Evolutionary conservation across 2,329 filamentous ascomycete species (phyloP), one percentile per base, ranked within the genome.

Genomic region (Stachybotrys chartarum): DNA sequence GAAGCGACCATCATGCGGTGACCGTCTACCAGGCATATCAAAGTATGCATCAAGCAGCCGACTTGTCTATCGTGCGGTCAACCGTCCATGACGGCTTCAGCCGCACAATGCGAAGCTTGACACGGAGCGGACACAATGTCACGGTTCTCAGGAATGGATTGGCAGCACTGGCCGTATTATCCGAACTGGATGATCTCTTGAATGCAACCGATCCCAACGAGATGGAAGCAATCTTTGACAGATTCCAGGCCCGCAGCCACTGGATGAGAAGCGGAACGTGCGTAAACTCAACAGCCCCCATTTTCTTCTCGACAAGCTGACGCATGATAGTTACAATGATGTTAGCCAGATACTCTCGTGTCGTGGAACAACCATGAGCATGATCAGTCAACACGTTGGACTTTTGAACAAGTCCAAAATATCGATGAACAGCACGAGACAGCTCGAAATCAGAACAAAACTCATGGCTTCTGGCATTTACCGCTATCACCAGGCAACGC

Each of bases 221-320:
- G 50, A 70, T 95, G 44, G 75, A 84, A 32, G 75, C 77, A 31
- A 75, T 84, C 30, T 81, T 91, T 67, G 67, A 76, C 16, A 79
- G 78, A 49, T 89, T 96, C 64, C 80, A 84, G 58, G 69, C 68
- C 12, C 83, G 91, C 32, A 80, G 84, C 17, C 75, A 76, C 48
- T 97, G 91, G 92, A 91, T 97, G 85, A 84, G 86, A 65, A 87
- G 84, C 58, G 90, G 89, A 67, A 82, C 85, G 88, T 91, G 78
- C 73, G 83, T 63, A 42, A n/a, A 31, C 5, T 44, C 16, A 24
- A 7, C 11, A 35, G 8, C 30, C 30, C 24, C 45, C n/a, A 14
- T 8, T 31, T 6, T 18, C 49, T 14, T 1, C 7, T 42, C 1
- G 11, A 39, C 0, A 42, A 48, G 49, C 56, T 65, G 45, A 66